phyloP scores from a whole-genome alignment of 257 asterid species.

The Nicotiana otophora region DNA sequence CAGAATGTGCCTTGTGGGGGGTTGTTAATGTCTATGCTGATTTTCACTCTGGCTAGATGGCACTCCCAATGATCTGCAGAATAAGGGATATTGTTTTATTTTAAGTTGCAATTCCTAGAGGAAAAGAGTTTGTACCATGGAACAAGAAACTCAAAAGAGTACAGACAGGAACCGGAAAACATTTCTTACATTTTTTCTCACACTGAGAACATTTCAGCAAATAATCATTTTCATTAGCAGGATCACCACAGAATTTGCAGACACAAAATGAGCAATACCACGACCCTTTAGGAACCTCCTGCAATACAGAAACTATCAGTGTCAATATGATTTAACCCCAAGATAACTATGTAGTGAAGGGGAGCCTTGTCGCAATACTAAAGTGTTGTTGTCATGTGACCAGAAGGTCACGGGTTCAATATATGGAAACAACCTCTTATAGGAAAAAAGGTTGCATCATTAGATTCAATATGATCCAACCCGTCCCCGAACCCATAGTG shows the following conservation, averaged over 20 bases:
- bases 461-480: not conserved
- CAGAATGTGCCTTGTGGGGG: conserved; percentile 37
- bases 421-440: not conserved
- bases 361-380: not conserved
- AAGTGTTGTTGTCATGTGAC: not conserved
- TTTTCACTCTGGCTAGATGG: conserved; percentile 19
- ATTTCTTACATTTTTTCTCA: conserved; percentile 36
- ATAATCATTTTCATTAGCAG: conserved; percentile 15
- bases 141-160: not conserved
- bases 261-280: conserved; percentile 39
- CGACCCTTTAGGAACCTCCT: conserved; percentile 33
- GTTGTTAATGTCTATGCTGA: conserved; percentile 32
- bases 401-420: not conserved
- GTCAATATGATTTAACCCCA: not conserved
- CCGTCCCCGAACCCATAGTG: not conserved
- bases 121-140: not conserved
- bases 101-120: not conserved
- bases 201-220: conserved; percentile 44
- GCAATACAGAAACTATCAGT: conserved; percentile 6
- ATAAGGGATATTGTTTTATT: not conserved
- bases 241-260: conserved; percentile 33
- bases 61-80: conserved; percentile 57
- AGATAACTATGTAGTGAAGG: not conserved
- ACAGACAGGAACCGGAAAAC: not conserved
- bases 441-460: not conserved